Evolutionary conservation across 805 yeast genomes (phyloP), one percentile per base, ranked within the genome.

Genomic region (Candida easanensis): DNA sequence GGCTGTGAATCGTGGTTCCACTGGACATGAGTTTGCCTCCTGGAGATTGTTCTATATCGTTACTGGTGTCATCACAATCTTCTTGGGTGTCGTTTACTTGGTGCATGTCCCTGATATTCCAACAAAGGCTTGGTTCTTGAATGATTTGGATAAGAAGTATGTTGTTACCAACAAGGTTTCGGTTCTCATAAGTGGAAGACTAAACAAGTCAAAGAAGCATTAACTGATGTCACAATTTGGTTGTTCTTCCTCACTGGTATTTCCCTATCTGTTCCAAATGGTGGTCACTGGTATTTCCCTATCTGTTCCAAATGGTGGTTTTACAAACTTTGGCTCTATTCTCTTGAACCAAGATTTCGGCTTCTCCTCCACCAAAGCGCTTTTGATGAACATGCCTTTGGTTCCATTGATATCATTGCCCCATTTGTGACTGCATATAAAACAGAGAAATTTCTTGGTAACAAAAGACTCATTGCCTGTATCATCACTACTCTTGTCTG

Each of bases 1-100:
- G 41, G 64, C 69, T 42, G 46, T 45, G 4, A 62, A 71, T 49
- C 41, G 48, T 33, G 44, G 44, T 11, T 62, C 55, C 9, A 63
- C 58, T 13, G 44, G 56, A 2, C 75, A 68, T 54, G 41, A 68
- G 19, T 60, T 79, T 5, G 68, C 62, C 6, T 69, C 82, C 3
- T 85, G 90, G 90, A 78, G 74, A 56, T 52, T 77, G 11, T 57
- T 81, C 3, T 84, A 74, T 55, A 61, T 84, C 36, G 65, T 82
- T 25, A 71, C 77, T 31, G 95, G 93, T 16, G 56, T 69, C 6
- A 69, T 80, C 42, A 81, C 88, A 1, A 60, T 80, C 9, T 53
- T 71, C n/a, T 54, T 77, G n/a, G 85, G 84, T 7, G 37, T 73
- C 13, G 36, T 72, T 9, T 66, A 77, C 39, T 54, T 63, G 27